A percentile compares a stretch with the other conserved stretches of the same genome.
Evolutionary conservation across 1,284 basidiomycete genomes (phyloP).

Genomic region (Ustilago sp.): DNA sequence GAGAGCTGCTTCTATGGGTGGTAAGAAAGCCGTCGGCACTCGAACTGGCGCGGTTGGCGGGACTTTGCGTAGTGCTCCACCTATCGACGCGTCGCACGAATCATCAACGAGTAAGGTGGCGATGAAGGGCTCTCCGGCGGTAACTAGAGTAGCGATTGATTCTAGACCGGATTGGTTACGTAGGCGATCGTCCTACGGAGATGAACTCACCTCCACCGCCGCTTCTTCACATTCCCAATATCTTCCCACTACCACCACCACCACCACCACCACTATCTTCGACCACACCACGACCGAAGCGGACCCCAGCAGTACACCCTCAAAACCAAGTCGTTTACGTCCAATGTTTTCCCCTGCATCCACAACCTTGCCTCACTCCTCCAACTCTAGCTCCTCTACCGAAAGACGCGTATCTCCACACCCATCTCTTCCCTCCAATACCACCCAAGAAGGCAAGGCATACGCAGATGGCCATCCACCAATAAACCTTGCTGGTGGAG

Average conservation of each 20-base stretch:
- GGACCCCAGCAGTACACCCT: conserved; percentile 5
- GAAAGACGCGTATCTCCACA: neutral
- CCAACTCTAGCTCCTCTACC: neutral
- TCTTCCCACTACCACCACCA: neutral
- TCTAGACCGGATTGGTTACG: conserved; percentile 41
- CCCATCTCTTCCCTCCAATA: neutral
- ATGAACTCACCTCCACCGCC: conserved; percentile 18
- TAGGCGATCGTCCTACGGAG: conserved; percentile 41
- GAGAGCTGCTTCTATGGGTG: conserved; percentile 29
- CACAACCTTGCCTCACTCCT: neutral
- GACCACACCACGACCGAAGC: conserved; percentile 1
- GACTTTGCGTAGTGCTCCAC: neutral
- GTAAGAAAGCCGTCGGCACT: conserved; percentile 14
- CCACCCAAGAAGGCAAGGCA: conserved; percentile 13
- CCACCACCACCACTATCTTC: conserved; percentile 5
- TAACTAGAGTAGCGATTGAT: neutral
- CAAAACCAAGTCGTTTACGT: conserved; percentile 22
- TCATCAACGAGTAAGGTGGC: neutral
- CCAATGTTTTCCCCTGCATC: conserved; percentile 25
- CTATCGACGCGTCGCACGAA: neutral
- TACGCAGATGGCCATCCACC: conserved; percentile 64
- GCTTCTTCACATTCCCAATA: neutral
- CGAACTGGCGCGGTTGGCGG: neutral
- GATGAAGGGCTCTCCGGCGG: neutral
- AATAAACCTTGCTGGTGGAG: conserved; percentile 64